Base-by-base conservation (phyloP, 1,284 basidiomycete species). In the Mixia osmundae region DNA sequence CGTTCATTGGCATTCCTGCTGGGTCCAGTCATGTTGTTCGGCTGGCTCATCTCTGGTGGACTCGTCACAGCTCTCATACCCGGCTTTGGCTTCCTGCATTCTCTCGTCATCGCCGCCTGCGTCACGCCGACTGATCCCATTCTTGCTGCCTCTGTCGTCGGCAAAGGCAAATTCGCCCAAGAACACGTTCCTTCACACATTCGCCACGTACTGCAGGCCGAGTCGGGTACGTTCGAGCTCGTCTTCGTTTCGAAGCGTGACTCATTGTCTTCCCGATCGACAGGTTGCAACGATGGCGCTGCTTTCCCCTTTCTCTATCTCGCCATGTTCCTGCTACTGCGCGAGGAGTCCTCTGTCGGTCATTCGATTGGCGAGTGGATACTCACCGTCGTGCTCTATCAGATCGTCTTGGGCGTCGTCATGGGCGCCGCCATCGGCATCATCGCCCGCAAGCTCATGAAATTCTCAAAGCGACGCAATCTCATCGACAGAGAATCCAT, bases 141-240 rank as follows among this genome's bases (percentile, higher is more conserved):
- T 42, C 51, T 63, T 43, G 58, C 62, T 0, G 61, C 64, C 36
- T 60, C 60, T 19, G 58, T 97, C 38, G 76, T 97, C 10, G 89
- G 91, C 52, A 51, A 51, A 41, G 89, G 91, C 36, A 89, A 83
- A 57, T 99, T 89, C 61, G 89, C 89, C 2, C 79, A 97, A 56
- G 91, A 94, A 54, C 89, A 99, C 50, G 89, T 99, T 12, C 89
- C 89, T 0, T 74, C 82, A 1, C 91, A 99, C 55, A 66, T 97
- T 32, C 72, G 87, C 25, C 82, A 95, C 56, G 65, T 91, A 38
- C 61, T 94, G n/a, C 69, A 78, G 3, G 83, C 82, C 2, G 87
- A 95, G 58, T 82, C 78, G 5, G 85, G 85, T 0, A 70, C n/a
- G n/a, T n/a, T n/a, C n/a, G n/a, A n/a, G n/a, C n/a, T n/a, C n/a